Base-by-base conservation (phyloP, 2,329 filamentous ascomycete genomes). In the Trichoderma harzianum region DNA sequence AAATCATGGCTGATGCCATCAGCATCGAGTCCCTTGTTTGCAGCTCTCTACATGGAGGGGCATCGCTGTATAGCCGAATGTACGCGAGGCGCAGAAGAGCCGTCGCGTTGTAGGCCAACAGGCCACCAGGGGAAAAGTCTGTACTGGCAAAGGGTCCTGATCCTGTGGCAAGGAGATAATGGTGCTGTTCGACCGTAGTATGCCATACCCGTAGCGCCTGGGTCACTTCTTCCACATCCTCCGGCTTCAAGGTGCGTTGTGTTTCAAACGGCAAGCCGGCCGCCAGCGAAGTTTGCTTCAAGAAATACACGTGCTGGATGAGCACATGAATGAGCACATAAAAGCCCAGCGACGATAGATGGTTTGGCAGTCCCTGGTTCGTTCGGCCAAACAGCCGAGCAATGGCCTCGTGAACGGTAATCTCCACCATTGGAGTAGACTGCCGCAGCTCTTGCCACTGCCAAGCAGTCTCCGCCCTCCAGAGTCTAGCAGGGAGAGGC, bases 281-380 rank as follows among this genome's bases (percentile, higher is more conserved):
- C 2, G 84, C 83, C 63, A 89, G 85, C 0, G 86, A 88, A 0
- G 88, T 89, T 76, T 91, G 88, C 75, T 91, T 91, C 26, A 92
- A 79, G 47, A 93, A 83, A 78, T 91, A 93, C 18, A 93, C 90
- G 73, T 93, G 90, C 76, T 93, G 91, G 12, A 93, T 86, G 28
- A 94, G 79, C 4, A 90, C 91, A 76, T 93, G 91, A 3, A 93
- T 91, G 39, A 94, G 83, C 8, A 92, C 87, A 74, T 93, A 93
- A 75, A 91, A 91, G 1, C 91, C 91, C 7, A 92, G 80, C 0
- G 89, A 88, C 0, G 88, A 89, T 70, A 89, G 82, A 58, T 85
- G 84, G 0, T 83, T 80, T 1, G 85, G 84, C 1, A 86, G 82
- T 0, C 82, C 83, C 73, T 87, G 84, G 1, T 83, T 81, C 3